Evolutionary conservation across 2,329 filamentous ascomycete species (phyloP).

Genomic region (Onygena corvina): DNA sequence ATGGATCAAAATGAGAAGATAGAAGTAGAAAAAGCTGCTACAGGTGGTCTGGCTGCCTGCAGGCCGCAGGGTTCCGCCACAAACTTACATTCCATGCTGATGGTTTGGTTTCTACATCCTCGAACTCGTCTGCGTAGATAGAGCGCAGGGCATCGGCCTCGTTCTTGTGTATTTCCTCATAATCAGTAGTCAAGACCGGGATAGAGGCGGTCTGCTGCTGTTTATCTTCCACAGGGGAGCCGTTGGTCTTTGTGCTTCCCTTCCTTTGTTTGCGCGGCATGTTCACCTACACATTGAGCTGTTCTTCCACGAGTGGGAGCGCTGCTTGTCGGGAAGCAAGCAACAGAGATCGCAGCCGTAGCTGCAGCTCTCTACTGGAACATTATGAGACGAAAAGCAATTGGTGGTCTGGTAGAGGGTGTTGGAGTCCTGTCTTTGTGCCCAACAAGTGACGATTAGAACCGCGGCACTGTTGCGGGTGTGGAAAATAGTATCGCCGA

Average conservation of each 20-base stretch:
- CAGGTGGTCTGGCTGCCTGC: neutral
- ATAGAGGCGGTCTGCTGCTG: conserved; percentile 23
- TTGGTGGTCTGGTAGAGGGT: conserved; percentile 4
- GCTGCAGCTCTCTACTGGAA: conserved; percentile 32
- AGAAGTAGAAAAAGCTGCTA: neutral
- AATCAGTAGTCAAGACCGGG: conserved; percentile 43
- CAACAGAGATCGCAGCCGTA: conserved; percentile 33
- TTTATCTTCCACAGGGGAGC: conserved; percentile 29
- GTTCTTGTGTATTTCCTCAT: conserved; percentile 74
- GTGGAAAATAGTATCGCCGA: conserved; percentile 4
- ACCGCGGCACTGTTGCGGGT: neutral
- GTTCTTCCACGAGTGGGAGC: conserved; percentile 17
- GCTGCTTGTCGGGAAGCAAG: conserved; percentile 20
- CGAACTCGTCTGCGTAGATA: conserved; percentile 82
- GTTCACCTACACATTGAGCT: conserved; percentile 24
- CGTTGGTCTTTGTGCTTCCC: conserved; percentile 25
- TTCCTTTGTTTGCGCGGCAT: conserved; percentile 38
- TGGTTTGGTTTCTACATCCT: conserved; percentile 55
- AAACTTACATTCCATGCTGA: conserved; percentile 70
- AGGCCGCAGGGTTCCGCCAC: neutral
- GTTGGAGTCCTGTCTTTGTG: conserved; percentile 2
- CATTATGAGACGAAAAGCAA: conserved; percentile 19
- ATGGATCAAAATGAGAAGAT: neutral
- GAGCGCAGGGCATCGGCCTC: conserved; percentile 76
- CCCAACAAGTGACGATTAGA: conserved; percentile 2